phyloP scores from a whole-genome alignment of 2,329 filamentous ascomycete species.

The Periconia macrospinosa region DNA sequence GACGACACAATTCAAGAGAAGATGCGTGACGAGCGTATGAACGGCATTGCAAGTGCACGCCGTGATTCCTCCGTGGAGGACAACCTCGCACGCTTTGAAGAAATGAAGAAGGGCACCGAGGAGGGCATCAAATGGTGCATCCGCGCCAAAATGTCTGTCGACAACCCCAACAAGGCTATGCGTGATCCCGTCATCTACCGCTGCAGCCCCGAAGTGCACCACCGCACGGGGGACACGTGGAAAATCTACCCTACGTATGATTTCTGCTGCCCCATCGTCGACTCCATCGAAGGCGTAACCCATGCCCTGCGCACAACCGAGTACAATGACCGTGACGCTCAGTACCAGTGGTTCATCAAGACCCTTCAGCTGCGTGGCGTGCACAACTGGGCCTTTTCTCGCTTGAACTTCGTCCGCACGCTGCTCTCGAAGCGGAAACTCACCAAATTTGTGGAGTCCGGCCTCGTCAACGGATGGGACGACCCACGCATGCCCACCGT shows the following conservation, averaged over 20 bases:
- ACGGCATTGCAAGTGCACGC: conserved; percentile 78
- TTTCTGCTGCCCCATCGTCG: conserved; percentile 80
- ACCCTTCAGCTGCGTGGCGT: conserved; percentile 74
- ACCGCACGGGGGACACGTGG: conserved; percentile 77
- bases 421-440: conserved; percentile 86
- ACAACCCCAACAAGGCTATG: conserved; percentile 93
- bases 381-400: conserved; percentile 82
- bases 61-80: conserved; percentile 80
- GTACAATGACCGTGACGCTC: conserved; percentile 83
- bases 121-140: conserved; percentile 87
- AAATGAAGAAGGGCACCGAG: conserved; percentile 86
- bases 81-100: conserved; percentile 81
- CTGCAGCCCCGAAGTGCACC: conserved; percentile 75
- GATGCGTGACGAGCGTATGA: conserved; percentile 82
- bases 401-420: conserved; percentile 82
- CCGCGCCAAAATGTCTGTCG: conserved; percentile 87
- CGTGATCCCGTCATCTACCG: conserved; percentile 97
- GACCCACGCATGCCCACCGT: conserved; percentile 86
- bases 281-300: conserved; percentile 79
- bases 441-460: conserved; percentile 76
- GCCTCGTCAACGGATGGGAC: conserved; percentile 81
- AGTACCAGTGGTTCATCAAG: conserved; percentile 84
- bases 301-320: conserved; percentile 83
- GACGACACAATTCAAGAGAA: conserved; percentile 91
- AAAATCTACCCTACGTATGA: conserved; percentile 90